Percentiles rank a stretch among this genome's conserved stretches.
Conservation (phyloP, 768 basidiomycete genomes). For the Rhodotorula toruloides region DNA sequence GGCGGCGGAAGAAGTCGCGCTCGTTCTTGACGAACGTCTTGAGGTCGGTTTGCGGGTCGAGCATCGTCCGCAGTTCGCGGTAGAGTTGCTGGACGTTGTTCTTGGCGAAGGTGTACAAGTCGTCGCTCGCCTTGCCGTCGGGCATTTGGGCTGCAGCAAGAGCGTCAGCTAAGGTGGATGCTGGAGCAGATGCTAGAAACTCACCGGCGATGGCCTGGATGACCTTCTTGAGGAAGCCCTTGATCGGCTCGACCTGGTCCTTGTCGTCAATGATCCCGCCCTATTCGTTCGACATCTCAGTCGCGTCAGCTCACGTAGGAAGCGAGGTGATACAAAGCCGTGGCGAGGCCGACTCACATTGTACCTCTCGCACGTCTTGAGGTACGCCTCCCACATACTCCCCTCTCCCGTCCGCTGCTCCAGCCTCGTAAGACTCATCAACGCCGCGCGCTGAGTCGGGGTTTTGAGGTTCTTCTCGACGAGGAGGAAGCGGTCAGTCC, state of each 20-base stretch:
- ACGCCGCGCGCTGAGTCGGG: conserved; percentile 52
- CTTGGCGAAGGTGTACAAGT: conserved; percentile 75
- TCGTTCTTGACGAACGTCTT: conserved; percentile 71
- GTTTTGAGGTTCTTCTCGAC: conserved; percentile 66
- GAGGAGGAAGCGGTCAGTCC: conserved; percentile 76
- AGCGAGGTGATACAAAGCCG: background rate
- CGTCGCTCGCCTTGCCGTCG: conserved; percentile 71
- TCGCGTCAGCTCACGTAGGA: background rate
- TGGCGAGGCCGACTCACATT: conserved; percentile 58
- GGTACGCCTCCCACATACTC: conserved; percentile 61
- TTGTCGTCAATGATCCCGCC: conserved; percentile 79
- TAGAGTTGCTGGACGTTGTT: conserved; percentile 80
- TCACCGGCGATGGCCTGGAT: conserved; percentile 62
- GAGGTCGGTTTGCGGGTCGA: conserved; percentile 78
- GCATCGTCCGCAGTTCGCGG: conserved; percentile 71
- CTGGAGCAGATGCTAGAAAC: conserved; percentile 27
- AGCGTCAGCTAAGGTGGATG: background rate
- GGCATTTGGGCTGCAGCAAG: conserved; percentile 51
- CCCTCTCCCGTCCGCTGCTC: conserved; percentile 61
- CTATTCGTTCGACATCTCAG: conserved; percentile 49
- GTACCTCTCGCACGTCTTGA: conserved; percentile 68
- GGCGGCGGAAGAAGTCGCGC: conserved; percentile 70
- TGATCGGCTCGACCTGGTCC: conserved; percentile 60
- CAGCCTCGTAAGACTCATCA: conserved; percentile 62
- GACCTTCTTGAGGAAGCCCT: conserved; percentile 55